Percentiles rank a stretch among this genome's conserved stretches.
Evolutionary conservation across 148 eudicot genomes (phyloP).

Genomic region (Persicaria tinctoria): DNA sequence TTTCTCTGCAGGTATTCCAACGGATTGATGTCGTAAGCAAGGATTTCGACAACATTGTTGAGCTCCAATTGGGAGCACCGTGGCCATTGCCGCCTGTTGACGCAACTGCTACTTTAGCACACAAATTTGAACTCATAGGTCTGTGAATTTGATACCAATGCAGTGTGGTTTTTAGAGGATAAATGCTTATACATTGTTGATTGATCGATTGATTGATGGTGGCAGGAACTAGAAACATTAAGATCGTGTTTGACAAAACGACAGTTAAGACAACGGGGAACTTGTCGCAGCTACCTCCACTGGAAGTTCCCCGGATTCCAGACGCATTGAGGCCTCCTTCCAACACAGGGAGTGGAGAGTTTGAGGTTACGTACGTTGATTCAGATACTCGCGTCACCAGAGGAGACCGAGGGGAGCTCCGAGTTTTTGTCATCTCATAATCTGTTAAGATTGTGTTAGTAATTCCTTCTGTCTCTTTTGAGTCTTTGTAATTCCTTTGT

Average conservation of each 20-base stretch:
- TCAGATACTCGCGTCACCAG: slow-evolving; percentile 74
- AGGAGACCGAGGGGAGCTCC: slow-evolving; percentile 83
- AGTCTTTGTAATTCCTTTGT: no score
- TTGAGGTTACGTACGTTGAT: slow-evolving; percentile 80
- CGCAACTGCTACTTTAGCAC: slow-evolving; percentile 81
- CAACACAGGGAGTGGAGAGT: slow-evolving; percentile 79
- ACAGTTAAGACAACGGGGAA: slow-evolving; percentile 77
- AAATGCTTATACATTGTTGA: neutral
- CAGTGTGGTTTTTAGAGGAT: neutral
- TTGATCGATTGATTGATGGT: neutral
- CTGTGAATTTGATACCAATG: neutral
- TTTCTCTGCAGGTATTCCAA: slow-evolving; percentile 64
- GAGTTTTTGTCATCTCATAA: slow-evolving; percentile 76
- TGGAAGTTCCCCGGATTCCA: slow-evolving; percentile 74
- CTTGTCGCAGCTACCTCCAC: slow-evolving; percentile 75
- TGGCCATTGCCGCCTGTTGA: slow-evolving; percentile 88
- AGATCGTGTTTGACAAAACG: slow-evolving; percentile 77
- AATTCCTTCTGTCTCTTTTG: no score
- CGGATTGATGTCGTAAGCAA: slow-evolving; percentile 80
- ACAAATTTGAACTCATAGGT: slow-evolving; percentile 90
- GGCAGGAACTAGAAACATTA: slow-evolving; percentile 45
- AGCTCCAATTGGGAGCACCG: slow-evolving; percentile 74
- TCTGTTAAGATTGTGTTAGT: neutral
- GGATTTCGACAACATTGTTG: slow-evolving; percentile 92
- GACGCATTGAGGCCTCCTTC: slow-evolving; percentile 62